A percentile compares a stretch with the other conserved stretches of the same genome.
These are phyloP conservation scores for Suhomyces canberraensis DNA, from an alignment of 805 yeast genomes.

Conservation along the genomic window DNA sequence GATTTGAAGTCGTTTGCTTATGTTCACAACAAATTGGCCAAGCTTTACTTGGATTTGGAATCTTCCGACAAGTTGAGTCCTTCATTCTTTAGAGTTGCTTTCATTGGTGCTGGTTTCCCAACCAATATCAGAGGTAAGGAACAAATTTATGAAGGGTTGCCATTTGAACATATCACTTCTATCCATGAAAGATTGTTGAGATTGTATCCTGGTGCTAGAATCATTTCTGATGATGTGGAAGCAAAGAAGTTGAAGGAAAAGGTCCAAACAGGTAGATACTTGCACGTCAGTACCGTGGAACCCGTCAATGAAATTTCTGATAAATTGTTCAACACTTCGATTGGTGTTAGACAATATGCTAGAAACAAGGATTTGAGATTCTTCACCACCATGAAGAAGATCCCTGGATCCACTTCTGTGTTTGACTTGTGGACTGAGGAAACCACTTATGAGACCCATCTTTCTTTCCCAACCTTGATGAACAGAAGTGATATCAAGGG, in stretches of 20 bases:
- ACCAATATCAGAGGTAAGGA: constrained; percentile 67
- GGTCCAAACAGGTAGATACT: constrained; percentile 66
- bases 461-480: constrained; percentile 85
- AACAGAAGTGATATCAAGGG: constrained; percentile 70
- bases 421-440: constrained; percentile 88
- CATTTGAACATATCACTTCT: constrained; percentile 83
- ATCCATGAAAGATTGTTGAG: constrained; percentile 73
- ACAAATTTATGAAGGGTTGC: constrained; percentile 80
- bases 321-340: constrained; percentile 44
- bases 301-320: constrained; percentile 58
- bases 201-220: constrained; percentile 78
- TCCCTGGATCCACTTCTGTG: constrained; percentile 71
- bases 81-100: constrained; percentile 74
- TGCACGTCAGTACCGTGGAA: constrained; percentile 69
- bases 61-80: constrained; percentile 70
- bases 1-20: constrained; percentile 73
- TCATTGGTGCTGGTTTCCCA: constrained; percentile 85
- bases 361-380: constrained; percentile 69
- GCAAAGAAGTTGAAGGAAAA: constrained; percentile 48
- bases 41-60: constrained; percentile 64
- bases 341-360: constrained; percentile 70
- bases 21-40: constrained; percentile 65
- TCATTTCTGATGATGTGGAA: constrained; percentile 58
- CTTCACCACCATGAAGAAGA: constrained; percentile 65
- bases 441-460: constrained; percentile 67